Percentiles rank a stretch among this genome's conserved stretches.
Evolutionary conservation across 1,139 yeast species (phyloP).

Genomic region (Casaregolazyma suthepensis): DNA sequence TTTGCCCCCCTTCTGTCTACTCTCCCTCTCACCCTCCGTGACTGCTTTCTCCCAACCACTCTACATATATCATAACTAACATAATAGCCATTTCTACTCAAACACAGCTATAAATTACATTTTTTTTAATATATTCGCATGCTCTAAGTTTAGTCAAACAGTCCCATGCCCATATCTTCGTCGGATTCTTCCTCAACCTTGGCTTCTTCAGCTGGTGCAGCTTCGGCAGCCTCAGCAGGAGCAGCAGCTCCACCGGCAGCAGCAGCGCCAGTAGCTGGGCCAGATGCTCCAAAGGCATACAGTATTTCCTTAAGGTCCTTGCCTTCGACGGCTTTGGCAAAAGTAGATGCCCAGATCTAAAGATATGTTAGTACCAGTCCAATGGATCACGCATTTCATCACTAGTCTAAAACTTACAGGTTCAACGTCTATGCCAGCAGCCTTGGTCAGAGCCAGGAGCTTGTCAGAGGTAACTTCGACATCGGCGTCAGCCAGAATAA

Average conservation of each 20-base stretch:
- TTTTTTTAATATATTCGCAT: background rate
- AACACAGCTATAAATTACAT: background rate
- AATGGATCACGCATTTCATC: background rate
- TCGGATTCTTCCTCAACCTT: constrained; percentile 32
- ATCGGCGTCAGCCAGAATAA: constrained; percentile 95
- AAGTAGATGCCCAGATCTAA: constrained; percentile 85
- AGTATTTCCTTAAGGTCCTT: constrained; percentile 90
- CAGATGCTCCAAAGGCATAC: constrained; percentile 70
- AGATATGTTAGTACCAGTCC: constrained; percentile 13
- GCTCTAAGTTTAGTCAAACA: constrained; percentile 31
- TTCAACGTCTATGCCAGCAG: constrained; percentile 69
- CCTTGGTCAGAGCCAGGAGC: constrained; percentile 74
- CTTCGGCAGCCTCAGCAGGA: constrained; percentile 57
- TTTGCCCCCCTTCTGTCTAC: background rate
- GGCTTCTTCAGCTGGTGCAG: constrained; percentile 28
- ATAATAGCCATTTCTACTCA: background rate
- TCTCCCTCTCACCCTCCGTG: background rate
- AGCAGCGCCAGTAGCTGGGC: constrained; percentile 54
- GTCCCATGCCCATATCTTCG: constrained; percentile 37
- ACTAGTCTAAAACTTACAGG: constrained; percentile 63
- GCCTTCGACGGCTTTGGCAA: constrained; percentile 96
- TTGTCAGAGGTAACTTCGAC: constrained; percentile 91
- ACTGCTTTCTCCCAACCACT: background rate
- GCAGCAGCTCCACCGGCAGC: constrained; percentile 55
- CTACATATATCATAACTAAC: background rate